Evolutionary conservation across 495 filamentous ascomycete genomes (phyloP).

Genomic region (Stereocaulon alpinum): DNA sequence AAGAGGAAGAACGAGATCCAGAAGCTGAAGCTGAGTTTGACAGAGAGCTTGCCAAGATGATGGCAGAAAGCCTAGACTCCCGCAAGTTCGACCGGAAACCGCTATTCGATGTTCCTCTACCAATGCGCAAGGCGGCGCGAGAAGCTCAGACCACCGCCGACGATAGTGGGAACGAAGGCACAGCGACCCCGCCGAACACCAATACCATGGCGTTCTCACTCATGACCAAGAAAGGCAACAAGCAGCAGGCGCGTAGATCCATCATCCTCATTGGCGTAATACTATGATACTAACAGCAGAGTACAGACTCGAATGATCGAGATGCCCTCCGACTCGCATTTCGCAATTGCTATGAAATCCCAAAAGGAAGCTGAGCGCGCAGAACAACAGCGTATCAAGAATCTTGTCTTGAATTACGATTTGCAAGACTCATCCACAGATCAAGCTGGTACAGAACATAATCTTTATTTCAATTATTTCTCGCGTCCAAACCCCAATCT

Average conservation of each 20-base stretch:
- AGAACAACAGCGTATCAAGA: constrained; percentile 97
- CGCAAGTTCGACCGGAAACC: constrained; percentile 90
- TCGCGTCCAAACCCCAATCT: constrained; percentile 26
- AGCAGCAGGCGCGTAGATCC: constrained; percentile 61
- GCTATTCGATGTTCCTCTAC: constrained; percentile 86
- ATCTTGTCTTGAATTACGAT: constrained; percentile 91
- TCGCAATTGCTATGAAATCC: constrained; percentile 89
- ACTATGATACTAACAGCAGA: constrained; percentile 5
- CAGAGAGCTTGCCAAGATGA: constrained; percentile 96
- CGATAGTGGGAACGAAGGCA: constrained; percentile 36
- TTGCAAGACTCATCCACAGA: constrained; percentile 54
- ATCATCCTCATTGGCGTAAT: too few species aligned
- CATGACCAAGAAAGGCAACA: constrained; percentile 91
- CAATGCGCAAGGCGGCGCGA: constrained; percentile 66
- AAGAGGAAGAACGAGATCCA: constrained; percentile 84
- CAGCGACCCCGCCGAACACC: constrained; percentile 33
- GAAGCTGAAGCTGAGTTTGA: constrained; percentile 96
- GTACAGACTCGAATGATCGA: constrained; percentile 83
- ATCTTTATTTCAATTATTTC: constrained; percentile 33
- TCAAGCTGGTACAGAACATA: constrained; percentile 21
- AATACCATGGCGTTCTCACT: constrained; percentile 89
- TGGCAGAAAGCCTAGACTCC: constrained; percentile 91
- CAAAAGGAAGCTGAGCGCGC: constrained; percentile 91
- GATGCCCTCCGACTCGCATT: constrained; percentile 85
- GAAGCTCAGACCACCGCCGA: constrained; percentile 42